Base-by-base conservation (phyloP, 2,329 filamentous ascomycete species). In the Microcera coccophila region DNA sequence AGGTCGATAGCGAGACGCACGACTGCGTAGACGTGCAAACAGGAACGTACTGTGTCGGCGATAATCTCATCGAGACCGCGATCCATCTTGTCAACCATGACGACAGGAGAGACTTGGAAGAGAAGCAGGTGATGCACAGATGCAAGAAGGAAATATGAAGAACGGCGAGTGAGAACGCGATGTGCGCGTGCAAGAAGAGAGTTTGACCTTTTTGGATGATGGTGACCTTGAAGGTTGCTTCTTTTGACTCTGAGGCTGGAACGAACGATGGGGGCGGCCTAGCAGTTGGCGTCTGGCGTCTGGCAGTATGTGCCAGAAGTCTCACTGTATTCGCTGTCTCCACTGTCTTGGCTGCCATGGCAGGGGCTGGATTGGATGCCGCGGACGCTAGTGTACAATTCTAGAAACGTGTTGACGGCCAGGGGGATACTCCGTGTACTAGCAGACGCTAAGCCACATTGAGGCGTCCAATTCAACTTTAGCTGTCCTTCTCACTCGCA, bases 21-120 rank as follows among this genome's bases (percentile, higher is more conserved):
- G 20, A 19, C 20, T 24, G 33, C 20, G 42, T 28, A 38, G 39
- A 16, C 42, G 38, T 10, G 18, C 29, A 8, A 32, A 32, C 46
- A 38, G 19, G 29, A 38, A 33, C 61, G 39, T 60, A 72, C 70
- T 59, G 64, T 69, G 49, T 78, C 74, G 44, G 71, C 73, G 52
- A 78, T 74, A 56, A 78, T 78, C 59, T 79, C 75, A 60, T 78
- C 75, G 22, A 78, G 72, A 44, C 74, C 76, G 53, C 72, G 73
- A 53, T 76, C 73, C 72, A 78, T 74, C 47, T 68, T 71, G 47
- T 64, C 62, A 41, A 64, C 57, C 66, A 68, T 70, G 41, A 29
- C 57, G 45, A 19, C 22, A 10, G 7, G 29, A 17, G 11, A 32
- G 29, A 32, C 15, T n/a, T 32, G n/a, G 15, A 15, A 8, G n/a